Evolutionary conservation across 495 filamentous ascomycete species (phyloP).

Genomic region (Darksidea phi): DNA sequence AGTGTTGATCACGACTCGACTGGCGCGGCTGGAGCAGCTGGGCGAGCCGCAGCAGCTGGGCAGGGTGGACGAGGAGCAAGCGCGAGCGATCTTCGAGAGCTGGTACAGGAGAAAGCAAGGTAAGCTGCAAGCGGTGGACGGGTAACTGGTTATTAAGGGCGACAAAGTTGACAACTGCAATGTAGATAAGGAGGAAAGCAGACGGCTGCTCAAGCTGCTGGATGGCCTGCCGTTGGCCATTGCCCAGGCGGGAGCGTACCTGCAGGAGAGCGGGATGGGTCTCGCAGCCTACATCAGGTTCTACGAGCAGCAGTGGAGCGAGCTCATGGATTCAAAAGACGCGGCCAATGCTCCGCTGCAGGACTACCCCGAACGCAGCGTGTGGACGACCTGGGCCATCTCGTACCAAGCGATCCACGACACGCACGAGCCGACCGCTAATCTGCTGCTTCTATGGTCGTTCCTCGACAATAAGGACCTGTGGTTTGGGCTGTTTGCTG

Average conservation of each 20-base stretch:
- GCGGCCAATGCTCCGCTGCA: slow-evolving; percentile 2
- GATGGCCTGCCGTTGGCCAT: slow-evolving; percentile 40
- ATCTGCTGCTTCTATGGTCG: slow-evolving; percentile 31
- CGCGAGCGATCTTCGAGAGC: slow-evolving; percentile 28
- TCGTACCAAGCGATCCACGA: slow-evolving; percentile 20
- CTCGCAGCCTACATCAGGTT: slow-evolving; percentile 10
- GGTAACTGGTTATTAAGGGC: too few relatives aligned
- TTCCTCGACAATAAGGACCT: slow-evolving; percentile 31
- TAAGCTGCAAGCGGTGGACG: slow-evolving; percentile 9
- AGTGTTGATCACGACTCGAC: slow-evolving; percentile 49
- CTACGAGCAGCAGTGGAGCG: slow-evolving; percentile 21
- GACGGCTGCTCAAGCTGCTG: slow-evolving; percentile 22
- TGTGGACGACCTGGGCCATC: slow-evolving; percentile 34
- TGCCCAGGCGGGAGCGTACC: slow-evolving; percentile 36
- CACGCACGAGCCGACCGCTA: slow-evolving; percentile 15
- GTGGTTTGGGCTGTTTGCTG: slow-evolving; percentile 25
- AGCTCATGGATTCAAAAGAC: slow-evolving; percentile 17
- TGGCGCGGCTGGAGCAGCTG: slow-evolving; percentile 30
- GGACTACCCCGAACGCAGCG: slow-evolving; percentile 25
- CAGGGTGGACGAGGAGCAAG: slow-evolving; percentile 33
- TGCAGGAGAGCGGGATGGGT: slow-evolving; percentile 20
- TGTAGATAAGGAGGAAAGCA: slow-evolving; percentile 4
- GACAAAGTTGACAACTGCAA: too few relatives aligned
- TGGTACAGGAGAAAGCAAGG: slow-evolving; percentile 19
- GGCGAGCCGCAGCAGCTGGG: slow-evolving; percentile 25